Base-by-base conservation (phyloP, 169 alveolate genomes). In the Cryptosporidium meleagridis region DNA sequence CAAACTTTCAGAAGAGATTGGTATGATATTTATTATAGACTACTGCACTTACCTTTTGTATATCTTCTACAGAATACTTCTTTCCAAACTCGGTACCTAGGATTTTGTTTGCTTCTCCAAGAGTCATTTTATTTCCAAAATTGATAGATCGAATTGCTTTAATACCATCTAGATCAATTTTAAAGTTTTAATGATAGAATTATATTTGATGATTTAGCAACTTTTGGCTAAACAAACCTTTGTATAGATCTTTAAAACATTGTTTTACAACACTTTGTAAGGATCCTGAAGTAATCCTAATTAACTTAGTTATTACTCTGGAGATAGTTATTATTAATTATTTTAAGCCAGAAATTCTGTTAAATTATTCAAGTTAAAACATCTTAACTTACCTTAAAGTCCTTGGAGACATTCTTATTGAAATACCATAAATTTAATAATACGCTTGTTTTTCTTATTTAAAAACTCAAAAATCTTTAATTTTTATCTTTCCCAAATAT, bases 41-140 rank as follows among this genome's bases (percentile, higher is more conserved):
- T 31, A 31, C 35, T 0, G 2, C 35, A 80, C 89, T 62, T 80
- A 80, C 89, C 48, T 23, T 41, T 80, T 62, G 52, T 62, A 80
- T 62, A 29, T 80, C 89, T 9, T 62, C 45, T 41, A 44, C 21
- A 23, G 48, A 39, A 29, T 62, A 62, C 23, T 39, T 41, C 23
- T 37, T 44, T 21, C 44, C 53, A 26, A 31, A 44, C 21, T 61
- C 75, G 4, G 55, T 16, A 14, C 89, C 89, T 26, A 80, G 69
- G 12, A 59, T 80, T 41, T 61, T 80, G 37, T 59, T 61, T n/a
- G 89, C 89, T 39, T 80, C 89, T 33, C 55, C 70, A 58, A 80
- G 59, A 16, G 80, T 80, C 89, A 80, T 80, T 65, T 73, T 80
- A 9, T 48, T 80, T 62, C 35, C 62, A 41, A 80, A 70, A 9